Evolutionary conservation across 441 rosid genomes (phyloP).

Genomic region (Erysimum cheiri): DNA sequence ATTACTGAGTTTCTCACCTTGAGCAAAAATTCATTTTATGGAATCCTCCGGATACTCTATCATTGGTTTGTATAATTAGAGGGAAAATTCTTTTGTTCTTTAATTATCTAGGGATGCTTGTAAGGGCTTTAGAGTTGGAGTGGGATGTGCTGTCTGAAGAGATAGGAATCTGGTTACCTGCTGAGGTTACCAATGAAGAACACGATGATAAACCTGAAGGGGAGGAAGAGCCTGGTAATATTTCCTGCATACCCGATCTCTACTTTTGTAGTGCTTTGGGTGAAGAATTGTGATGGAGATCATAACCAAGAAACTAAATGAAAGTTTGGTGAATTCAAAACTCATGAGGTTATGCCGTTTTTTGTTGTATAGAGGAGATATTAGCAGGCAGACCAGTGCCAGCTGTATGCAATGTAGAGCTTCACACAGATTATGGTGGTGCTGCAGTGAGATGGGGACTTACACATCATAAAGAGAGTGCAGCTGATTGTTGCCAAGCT

Average conservation of each 20-base stretch:
- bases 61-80: constrained; percentile 10
- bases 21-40: constrained; percentile 11
- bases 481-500: constrained; percentile 97
- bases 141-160: constrained; percentile 84
- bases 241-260: constrained; percentile 9
- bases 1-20: constrained; percentile 24
- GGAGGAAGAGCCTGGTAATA: constrained; percentile 75
- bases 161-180: constrained; percentile 90
- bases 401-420: constrained; percentile 76
- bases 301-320: too few species aligned
- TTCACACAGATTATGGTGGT: constrained; percentile 92
- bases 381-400: constrained; percentile 90
- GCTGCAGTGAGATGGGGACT: constrained; percentile 98
- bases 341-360: constrained; percentile 28
- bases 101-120: constrained; percentile 57
- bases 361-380: constrained; percentile 62
- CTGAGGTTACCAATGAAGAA: constrained; percentile 64
- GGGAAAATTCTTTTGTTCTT: constrained; percentile 24
- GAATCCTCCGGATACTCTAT: constrained; percentile 29
- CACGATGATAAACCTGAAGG: constrained; percentile 91
- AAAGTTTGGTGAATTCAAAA: constrained; percentile 9
- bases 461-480: constrained; percentile 92
- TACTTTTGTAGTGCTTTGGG: neutral
- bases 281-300: constrained; percentile 7
- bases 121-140: constrained; percentile 76